Evolutionary conservation across 2,329 filamentous ascomycete genomes (phyloP).

Genomic region (Septoria petroselini): DNA sequence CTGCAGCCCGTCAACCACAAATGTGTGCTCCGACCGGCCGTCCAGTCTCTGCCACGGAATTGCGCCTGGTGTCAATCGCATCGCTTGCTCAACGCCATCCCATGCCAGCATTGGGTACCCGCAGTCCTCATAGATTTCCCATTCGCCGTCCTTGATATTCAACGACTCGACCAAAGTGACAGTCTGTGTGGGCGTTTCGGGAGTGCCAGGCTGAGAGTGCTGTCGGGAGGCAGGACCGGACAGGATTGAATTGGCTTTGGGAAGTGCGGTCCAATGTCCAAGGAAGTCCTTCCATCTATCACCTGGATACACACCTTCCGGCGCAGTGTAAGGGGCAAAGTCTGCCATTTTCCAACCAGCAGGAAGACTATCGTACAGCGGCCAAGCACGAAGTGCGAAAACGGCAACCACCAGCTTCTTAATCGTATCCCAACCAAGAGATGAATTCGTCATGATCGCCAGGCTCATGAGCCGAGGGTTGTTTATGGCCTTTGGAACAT

Average conservation of each 20-base stretch:
- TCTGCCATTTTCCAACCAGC: not conserved
- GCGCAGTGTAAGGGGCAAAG: slow-evolving; percentile 16
- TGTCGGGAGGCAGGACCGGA: not conserved
- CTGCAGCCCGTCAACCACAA: slow-evolving; percentile 18
- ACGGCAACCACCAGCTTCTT: slow-evolving; percentile 22
- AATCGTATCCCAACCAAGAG: slow-evolving; percentile 10
- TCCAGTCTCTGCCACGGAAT: slow-evolving; percentile 1
- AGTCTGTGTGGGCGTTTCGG: not conserved
- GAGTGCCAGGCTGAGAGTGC: not conserved
- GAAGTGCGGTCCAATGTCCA: slow-evolving; percentile 13
- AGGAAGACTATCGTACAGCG: slow-evolving; percentile 16
- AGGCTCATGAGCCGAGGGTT: slow-evolving; percentile 15
- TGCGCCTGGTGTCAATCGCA: slow-evolving; percentile 3
- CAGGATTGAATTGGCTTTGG: not conserved
- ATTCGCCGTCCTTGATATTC: slow-evolving; percentile 1
- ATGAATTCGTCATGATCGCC: slow-evolving; percentile 27
- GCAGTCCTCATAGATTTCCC: slow-evolving; percentile 15
- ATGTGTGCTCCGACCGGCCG: slow-evolving; percentile 5
- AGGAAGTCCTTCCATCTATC: slow-evolving; percentile 9
- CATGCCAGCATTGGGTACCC: slow-evolving; percentile 12
- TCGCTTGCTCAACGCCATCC: slow-evolving; percentile 10
- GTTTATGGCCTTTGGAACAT: not conserved
- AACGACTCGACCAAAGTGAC: not conserved
- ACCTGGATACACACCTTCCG: slow-evolving; percentile 8
- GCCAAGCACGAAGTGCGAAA: slow-evolving; percentile 21